Evolutionary conservation across 352 stramenopile species (phyloP).

Genomic region (Phytophthora idaei): DNA sequence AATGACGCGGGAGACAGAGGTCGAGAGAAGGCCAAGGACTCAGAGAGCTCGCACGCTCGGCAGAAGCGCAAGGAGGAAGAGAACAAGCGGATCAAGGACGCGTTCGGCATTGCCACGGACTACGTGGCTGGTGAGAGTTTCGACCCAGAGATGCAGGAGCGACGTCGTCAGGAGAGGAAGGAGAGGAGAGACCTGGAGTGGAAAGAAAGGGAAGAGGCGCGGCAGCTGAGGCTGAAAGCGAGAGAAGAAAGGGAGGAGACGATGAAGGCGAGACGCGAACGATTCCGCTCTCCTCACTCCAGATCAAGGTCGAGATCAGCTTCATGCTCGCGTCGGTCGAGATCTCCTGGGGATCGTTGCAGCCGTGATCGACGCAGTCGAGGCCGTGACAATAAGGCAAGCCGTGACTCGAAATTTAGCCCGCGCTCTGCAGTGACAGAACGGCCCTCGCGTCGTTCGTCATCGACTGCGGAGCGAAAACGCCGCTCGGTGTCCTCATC

Average conservation of each 20-base stretch:
- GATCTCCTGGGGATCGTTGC: conserved; percentile 13
- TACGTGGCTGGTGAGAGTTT: conserved; percentile 82
- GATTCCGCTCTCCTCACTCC: conserved; percentile 29
- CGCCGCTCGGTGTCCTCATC: conserved; percentile 31
- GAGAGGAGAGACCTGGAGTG: conserved; percentile 51
- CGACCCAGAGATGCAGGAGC: conserved; percentile 76
- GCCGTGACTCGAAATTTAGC: conserved; percentile 13
- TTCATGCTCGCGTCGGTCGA: conserved; percentile 23
- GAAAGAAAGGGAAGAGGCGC: conserved; percentile 53
- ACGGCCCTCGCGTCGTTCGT: conserved; percentile 22
- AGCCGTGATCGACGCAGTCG: conserved; percentile 23
- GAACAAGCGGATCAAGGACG: conserved; percentile 64
- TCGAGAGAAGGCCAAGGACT: conserved; percentile 26
- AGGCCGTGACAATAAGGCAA: conserved; percentile 15
- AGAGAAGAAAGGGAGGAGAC: conserved; percentile 42
- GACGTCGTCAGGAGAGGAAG: conserved; percentile 54
- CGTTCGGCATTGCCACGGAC: conserved; percentile 74
- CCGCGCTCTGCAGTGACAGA: conserved; percentile 11
- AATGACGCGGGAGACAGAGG: conserved; percentile 6
- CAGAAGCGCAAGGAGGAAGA: conserved; percentile 73
- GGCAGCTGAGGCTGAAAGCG: conserved; percentile 41
- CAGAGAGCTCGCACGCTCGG: conserved; percentile 55
- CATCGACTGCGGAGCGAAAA: conserved; percentile 15
- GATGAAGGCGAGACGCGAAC: conserved; percentile 37
- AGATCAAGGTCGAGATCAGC: conserved; percentile 23